Percentiles rank a stretch among this genome's conserved stretches.
phyloP scores from a whole-genome alignment of 73 alveolate genomes.

The Halteria grandinella region DNA sequence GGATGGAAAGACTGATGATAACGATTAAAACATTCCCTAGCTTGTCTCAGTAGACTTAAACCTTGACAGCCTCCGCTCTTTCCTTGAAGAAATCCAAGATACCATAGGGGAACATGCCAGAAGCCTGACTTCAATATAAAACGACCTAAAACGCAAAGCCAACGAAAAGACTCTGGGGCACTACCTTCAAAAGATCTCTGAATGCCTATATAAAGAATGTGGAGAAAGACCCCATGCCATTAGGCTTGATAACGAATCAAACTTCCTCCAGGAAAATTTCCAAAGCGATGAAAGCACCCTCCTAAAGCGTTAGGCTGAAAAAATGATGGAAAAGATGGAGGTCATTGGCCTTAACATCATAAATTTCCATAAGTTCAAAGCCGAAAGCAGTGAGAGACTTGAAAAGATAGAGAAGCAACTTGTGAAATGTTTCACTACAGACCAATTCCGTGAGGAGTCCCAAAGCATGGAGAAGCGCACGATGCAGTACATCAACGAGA shows the following conservation, averaged over 20 bases:
- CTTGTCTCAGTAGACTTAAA: conserved; percentile 29
- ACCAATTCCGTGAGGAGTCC: conserved; percentile 40
- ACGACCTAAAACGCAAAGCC: conserved; percentile 17
- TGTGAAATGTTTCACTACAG: conserved; percentile 25
- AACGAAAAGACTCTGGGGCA: neutral
- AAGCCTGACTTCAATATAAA: neutral
- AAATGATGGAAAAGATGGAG: conserved; percentile 58
- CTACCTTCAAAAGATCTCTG: conserved; percentile 47
- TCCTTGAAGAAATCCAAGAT: conserved; percentile 45
- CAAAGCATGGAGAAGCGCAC: neutral
- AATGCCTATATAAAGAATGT: conserved; percentile 64
- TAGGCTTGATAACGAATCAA: conserved; percentile 43
- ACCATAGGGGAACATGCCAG: conserved; percentile 46
- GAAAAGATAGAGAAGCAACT: conserved; percentile 30
- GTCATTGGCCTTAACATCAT: conserved; percentile 52
- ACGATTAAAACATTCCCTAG: conserved; percentile 11
- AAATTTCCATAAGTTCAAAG: neutral
- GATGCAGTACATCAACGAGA: conserved; percentile 1
- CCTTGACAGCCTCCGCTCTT: conserved; percentile 14
- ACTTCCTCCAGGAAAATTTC: conserved; percentile 1
- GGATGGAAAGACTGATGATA: neutral
- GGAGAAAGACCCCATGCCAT: conserved; percentile 73
- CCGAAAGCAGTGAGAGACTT: conserved; percentile 10
- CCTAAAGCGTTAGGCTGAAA: conserved; percentile 39
- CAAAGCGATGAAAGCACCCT: conserved; percentile 26